Evolutionary conservation across 495 filamentous ascomycete genomes (phyloP), one percentile per base, ranked within the genome.

Genomic region (Trichodelitschia bisporula): DNA sequence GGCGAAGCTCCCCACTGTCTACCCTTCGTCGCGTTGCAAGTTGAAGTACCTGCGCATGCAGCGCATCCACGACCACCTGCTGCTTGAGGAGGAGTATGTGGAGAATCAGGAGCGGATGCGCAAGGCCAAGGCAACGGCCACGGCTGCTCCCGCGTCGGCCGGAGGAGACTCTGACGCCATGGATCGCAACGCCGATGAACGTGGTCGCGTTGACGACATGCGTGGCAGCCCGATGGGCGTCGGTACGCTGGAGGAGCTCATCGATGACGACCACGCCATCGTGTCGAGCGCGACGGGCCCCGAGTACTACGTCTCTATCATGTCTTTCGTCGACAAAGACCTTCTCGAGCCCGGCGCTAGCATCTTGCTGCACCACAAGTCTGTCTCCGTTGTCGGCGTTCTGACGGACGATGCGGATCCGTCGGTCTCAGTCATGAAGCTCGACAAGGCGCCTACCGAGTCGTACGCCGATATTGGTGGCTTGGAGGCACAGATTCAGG

Each of bases 311-410:
- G 86, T 99, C 36, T 92, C 82, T 30, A 99, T 99, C 63, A 99
- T 99, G 86, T 93, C 84, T 24, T 99, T 99, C 43, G 86, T 99
- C 23, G 86, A 99, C 58, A 99, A 99, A 55, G 86, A 99, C 44
- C 64, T 99, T 8, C 67, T 99, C 11, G 86, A 99, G 51, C 86
- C 86, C 3, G 86, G 86, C 31, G 83, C 86, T 12, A 91, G 79
- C 45, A 84, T 99, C 35, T 59, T 99, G 18, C 59, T 99, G 28
- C 86, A 99, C 45, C 86, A 99, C 54, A 99, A 99, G 55, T 80
- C 74, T 13, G 89, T 95, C 19, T 92, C 82, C 6, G 92, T 99
- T 30, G 86, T 99, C 26, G 86, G 86, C 47, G 86, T 99, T 12
- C 60, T 99, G 40, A 93, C 86, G 2, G 86, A 95, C 43, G 86